These are phyloP conservation scores for Nepenthes alata DNA, from an alignment of 179 eudicot species.

Conservation along the genomic window DNA sequence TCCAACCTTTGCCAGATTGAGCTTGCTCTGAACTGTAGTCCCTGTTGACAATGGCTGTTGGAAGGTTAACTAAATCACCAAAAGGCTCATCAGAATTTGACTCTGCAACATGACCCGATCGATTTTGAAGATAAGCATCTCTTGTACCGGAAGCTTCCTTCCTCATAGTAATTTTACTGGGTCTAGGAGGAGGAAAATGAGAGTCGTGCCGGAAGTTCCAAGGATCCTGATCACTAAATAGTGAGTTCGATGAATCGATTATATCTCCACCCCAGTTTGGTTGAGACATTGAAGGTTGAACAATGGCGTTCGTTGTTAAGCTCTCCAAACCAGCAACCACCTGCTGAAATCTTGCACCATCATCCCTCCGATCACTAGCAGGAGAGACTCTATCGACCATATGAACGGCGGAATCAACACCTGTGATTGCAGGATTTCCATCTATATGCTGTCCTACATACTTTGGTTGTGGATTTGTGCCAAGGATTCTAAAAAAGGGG, in stretches of 20 bases:
- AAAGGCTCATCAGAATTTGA: slow-evolving; percentile 19
- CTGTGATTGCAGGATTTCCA: slow-evolving; percentile 19
- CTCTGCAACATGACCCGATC: slow-evolving; percentile 26
- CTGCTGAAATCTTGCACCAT: slow-evolving; percentile 22
- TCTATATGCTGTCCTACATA: slow-evolving; percentile 7
- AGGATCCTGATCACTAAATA: slow-evolving; percentile 74
- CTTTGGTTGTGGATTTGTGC: too few relatives aligned
- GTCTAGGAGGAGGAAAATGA: slow-evolving; percentile 74
- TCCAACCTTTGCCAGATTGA: slow-evolving; percentile 42
- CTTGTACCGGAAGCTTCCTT: slow-evolving; percentile 31
- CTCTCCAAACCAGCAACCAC: slow-evolving; percentile 19
- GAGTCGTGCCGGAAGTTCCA: slow-evolving; percentile 60
- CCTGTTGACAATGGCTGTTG: slow-evolving; percentile 14
- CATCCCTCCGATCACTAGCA: slow-evolving; percentile 27
- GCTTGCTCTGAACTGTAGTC: slow-evolving; percentile 27
- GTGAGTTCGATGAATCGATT: slow-evolving; percentile 15
- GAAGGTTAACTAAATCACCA: slow-evolving; percentile 28
- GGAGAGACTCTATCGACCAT: slow-evolving; percentile 21
- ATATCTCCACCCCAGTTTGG: slow-evolving; percentile 18
- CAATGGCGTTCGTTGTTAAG: slow-evolving; percentile 13
- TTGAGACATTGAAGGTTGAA: neutral
- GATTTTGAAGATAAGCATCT: slow-evolving; percentile 33
- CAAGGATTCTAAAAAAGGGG: slow-evolving; percentile 5
- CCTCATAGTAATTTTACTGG: slow-evolving; percentile 37
- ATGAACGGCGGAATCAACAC: slow-evolving; percentile 17